Evolutionary conservation across 768 basidiomycete species (phyloP).

Genomic region (Lyophyllum decastes): DNA sequence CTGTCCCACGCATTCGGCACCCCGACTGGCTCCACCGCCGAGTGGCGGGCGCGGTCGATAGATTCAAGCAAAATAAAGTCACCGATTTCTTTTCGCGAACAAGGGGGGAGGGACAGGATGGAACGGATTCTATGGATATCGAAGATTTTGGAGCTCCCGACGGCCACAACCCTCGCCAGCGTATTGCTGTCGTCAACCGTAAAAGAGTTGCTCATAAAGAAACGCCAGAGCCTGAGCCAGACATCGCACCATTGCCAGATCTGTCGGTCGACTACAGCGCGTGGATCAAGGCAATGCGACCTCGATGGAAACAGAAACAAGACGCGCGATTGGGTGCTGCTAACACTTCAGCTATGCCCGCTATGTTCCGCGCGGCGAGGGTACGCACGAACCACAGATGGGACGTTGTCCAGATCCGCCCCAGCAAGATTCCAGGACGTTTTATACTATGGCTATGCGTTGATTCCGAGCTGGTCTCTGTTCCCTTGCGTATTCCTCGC

Average conservation of each 20-base stretch:
- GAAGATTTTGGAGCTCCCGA: constrained; percentile 53
- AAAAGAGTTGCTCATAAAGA: constrained; percentile 40
- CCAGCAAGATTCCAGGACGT: constrained; percentile 74
- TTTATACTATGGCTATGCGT: constrained; percentile 91
- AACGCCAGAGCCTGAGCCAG: constrained; percentile 43
- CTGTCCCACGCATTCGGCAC: constrained; percentile 93
- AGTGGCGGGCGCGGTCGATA: constrained; percentile 87
- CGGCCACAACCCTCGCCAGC: constrained; percentile 29
- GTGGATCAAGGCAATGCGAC: constrained; percentile 78
- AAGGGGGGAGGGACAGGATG: constrained; percentile 30
- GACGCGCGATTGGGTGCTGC: constrained; percentile 46
- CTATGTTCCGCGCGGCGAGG: constrained; percentile 71
- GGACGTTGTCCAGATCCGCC: constrained; percentile 92
- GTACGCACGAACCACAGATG: constrained; percentile 69
- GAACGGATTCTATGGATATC: constrained; percentile 49
- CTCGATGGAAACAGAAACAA: constrained; percentile 70
- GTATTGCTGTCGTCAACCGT: constrained; percentile 56
- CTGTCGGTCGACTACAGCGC: constrained; percentile 64
- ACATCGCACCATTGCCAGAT: constrained; percentile 57
- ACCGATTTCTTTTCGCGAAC: constrained; percentile 85
- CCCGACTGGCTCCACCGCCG: constrained; percentile 96
- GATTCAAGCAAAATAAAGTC: constrained; percentile 97
- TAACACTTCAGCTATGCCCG: constrained; percentile 52
- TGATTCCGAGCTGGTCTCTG: constrained; percentile 73
- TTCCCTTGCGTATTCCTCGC: constrained; percentile 86